Percentiles rank a stretch among this genome's conserved stretches.
These are phyloP conservation scores for Bonia amplexicaulis DNA, from an alignment of 176 grass and related monocot genomes.

Conservation along the genomic window DNA sequence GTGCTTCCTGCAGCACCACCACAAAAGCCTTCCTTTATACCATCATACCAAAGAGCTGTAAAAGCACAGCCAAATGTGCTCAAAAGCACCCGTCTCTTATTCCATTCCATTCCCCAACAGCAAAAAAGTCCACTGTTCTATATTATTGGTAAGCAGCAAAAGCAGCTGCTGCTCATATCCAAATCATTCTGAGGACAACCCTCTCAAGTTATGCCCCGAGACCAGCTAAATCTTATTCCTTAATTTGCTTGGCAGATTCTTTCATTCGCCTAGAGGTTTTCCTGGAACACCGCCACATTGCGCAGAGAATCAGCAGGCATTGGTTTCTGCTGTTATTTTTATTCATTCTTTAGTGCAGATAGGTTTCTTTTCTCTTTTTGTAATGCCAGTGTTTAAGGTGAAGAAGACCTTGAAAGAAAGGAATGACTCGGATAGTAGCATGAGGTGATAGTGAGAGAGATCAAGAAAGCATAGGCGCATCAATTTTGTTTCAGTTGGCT, in stretches of 20 bases:
- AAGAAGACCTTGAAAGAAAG: constrained; percentile 47
- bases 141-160: constrained; percentile 19
- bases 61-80: constrained; percentile 36
- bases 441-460: constrained; percentile 28
- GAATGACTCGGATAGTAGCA: constrained; percentile 39
- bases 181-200: constrained; percentile 44
- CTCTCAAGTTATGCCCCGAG: constrained; percentile 33
- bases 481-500: neutral
- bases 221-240: constrained; percentile 11
- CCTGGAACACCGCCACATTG: neutral
- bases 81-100: constrained; percentile 24
- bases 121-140: constrained; percentile 42
- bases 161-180: constrained; percentile 36
- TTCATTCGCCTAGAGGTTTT: constrained; percentile 51
- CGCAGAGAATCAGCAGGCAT: constrained; percentile 3
- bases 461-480: neutral
- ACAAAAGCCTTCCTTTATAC: constrained; percentile 38
- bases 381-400: constrained; percentile 28
- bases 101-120: constrained; percentile 33
- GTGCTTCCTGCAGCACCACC: constrained; percentile 54
- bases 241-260: constrained; percentile 47
- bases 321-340: constrained; percentile 21
- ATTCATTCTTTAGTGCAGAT: constrained; percentile 31
- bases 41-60: constrained; percentile 51
- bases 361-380: constrained; percentile 24